These are phyloP conservation scores for Dothideomycetes sp. DNA, from an alignment of 2,329 filamentous ascomycete species.

Conservation along the genomic window DNA sequence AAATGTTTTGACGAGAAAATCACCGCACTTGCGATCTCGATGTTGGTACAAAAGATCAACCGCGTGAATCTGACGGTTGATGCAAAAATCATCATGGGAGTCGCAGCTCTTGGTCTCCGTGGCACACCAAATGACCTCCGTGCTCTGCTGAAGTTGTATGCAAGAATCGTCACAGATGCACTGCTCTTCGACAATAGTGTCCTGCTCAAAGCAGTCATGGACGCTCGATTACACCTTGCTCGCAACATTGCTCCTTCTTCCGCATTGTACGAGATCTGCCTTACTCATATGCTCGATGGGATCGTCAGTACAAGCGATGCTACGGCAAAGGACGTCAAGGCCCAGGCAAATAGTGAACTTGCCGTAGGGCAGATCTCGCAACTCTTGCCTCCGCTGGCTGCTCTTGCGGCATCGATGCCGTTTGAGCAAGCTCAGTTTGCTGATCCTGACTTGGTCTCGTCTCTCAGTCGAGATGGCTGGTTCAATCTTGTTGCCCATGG, in stretches of 20 bases:
- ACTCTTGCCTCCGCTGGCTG: constrained; percentile 75
- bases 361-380: constrained; percentile 82
- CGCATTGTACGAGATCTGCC: constrained; percentile 71
- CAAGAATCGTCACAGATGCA: constrained; percentile 63
- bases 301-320: constrained; percentile 87
- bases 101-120: constrained; percentile 65
- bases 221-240: constrained; percentile 72
- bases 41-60: constrained; percentile 90
- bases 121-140: constrained; percentile 77
- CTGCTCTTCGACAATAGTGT: constrained; percentile 58
- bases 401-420: constrained; percentile 61
- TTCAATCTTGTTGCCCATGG: constrained; percentile 96
- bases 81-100: constrained; percentile 73
- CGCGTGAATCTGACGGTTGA: constrained; percentile 75
- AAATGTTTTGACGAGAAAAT: constrained; percentile 83
- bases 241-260: constrained; percentile 58
- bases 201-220: constrained; percentile 66
- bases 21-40: constrained; percentile 82
- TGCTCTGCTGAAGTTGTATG: constrained; percentile 74
- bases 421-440: constrained; percentile 40
- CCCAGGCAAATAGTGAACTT: constrained; percentile 58
- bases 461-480: constrained; percentile 79
- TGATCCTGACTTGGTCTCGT: constrained; percentile 35
- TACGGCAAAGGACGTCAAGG: constrained; percentile 62
- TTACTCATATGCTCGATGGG: constrained; percentile 72